These are phyloP conservation scores for Endothia cerciana DNA, from an alignment of 2,329 filamentous ascomycete genomes.

Conservation along the genomic window DNA sequence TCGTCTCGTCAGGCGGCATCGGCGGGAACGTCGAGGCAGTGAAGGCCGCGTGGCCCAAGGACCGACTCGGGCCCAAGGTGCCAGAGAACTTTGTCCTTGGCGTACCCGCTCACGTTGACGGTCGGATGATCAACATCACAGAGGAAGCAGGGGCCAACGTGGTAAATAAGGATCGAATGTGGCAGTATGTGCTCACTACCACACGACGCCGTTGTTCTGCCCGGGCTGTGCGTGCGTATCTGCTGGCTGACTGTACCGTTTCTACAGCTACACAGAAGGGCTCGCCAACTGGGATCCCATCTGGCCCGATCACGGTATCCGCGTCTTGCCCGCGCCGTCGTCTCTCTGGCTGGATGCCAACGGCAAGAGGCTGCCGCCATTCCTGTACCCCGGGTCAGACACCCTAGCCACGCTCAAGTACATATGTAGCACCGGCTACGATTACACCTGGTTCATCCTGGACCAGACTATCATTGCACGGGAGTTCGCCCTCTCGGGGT, in stretches of 20 bases:
- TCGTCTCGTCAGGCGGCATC: slow-evolving; percentile 63
- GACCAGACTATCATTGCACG: slow-evolving; percentile 62
- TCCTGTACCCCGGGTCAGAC: slow-evolving; percentile 60
- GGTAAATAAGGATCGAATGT: slow-evolving; percentile 67
- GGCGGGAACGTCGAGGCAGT: slow-evolving; percentile 64
- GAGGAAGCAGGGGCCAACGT: slow-evolving; percentile 56
- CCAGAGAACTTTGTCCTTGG: slow-evolving; percentile 62
- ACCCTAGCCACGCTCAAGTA: slow-evolving; percentile 61
- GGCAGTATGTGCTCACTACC: slow-evolving; percentile 46
- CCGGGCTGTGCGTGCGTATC: not conserved
- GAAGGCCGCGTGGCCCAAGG: slow-evolving; percentile 60
- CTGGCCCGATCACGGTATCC: slow-evolving; percentile 64
- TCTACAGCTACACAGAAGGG: slow-evolving; percentile 59
- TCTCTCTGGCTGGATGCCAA: slow-evolving; percentile 66
- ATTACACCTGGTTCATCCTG: slow-evolving; percentile 67
- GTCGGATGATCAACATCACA: slow-evolving; percentile 63
- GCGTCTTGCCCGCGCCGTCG: slow-evolving; percentile 62
- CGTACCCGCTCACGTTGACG: slow-evolving; percentile 67
- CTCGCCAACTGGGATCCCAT: slow-evolving; percentile 65
- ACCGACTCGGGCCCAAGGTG: slow-evolving; percentile 59
- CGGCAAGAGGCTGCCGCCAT: slow-evolving; percentile 60
- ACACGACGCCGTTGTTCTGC: not conserved
- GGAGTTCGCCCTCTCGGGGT: slow-evolving; percentile 65
- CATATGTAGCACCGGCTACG: slow-evolving; percentile 63
- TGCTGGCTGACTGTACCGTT: not conserved